Percentiles rank a stretch among this genome's conserved stretches.
These are phyloP conservation scores for Mortierella sp. DNA, from an alignment of 371 early-diverging fungal species.

Conservation along the genomic window DNA sequence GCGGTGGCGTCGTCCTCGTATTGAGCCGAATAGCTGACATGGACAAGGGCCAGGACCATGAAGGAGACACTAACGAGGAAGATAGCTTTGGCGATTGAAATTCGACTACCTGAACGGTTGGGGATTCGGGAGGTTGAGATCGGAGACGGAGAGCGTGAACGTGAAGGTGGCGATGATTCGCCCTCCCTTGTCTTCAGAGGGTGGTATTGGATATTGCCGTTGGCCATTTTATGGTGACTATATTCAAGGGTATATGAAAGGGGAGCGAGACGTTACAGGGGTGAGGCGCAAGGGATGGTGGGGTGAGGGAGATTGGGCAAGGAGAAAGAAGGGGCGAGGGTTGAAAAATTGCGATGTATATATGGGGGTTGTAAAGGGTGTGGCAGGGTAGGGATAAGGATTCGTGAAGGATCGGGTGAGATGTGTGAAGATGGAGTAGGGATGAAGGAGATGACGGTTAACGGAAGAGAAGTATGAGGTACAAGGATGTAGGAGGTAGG, in stretches of 20 bases:
- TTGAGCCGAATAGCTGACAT: conserved; percentile 6
- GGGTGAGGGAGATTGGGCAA: not conserved
- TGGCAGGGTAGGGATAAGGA: not conserved
- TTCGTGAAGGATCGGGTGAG: not conserved
- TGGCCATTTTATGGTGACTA: not conserved
- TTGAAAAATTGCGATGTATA: not conserved
- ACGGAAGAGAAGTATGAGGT: not conserved
- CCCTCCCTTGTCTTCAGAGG: conserved; percentile 3
- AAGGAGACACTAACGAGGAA: conserved; percentile 23
- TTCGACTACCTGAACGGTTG: not conserved
- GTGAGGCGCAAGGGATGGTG: not conserved
- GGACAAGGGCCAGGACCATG: conserved; percentile 20
- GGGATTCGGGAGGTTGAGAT: not conserved
- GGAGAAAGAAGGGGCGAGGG: not conserved
- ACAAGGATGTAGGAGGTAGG: too few species aligned
- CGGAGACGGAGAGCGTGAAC: conserved; percentile 6
- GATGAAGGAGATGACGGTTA: too few species aligned
- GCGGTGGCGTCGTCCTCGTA: not conserved
- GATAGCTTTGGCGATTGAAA: conserved; percentile 16
- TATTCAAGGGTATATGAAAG: not conserved
- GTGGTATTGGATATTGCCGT: conserved; percentile 3
- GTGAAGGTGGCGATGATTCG: not conserved
- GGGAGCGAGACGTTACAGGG: not conserved
- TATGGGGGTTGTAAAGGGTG: not conserved
- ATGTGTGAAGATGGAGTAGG: not conserved